Percentiles rank a stretch among this genome's conserved stretches.
Conservation (phyloP, 2,329 filamentous ascomycete genomes). For the Nothopassalora personata region DNA sequence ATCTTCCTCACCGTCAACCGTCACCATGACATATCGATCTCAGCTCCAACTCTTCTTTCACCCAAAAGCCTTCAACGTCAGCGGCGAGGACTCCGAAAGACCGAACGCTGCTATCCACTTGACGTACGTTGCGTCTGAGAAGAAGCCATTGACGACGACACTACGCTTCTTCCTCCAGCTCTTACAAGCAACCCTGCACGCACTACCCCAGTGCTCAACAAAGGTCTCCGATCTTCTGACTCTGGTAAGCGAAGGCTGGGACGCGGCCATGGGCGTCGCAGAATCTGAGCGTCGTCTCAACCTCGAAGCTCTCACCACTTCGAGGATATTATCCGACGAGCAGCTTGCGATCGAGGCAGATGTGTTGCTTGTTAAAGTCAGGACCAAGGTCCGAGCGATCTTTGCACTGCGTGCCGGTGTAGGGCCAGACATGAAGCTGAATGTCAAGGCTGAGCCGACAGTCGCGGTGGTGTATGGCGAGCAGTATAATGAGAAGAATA, state of each 20-base stretch:
- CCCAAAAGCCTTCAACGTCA: constrained; percentile 51
- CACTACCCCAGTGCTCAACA: constrained; percentile 54
- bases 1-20: constrained; percentile 54
- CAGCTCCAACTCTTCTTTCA: constrained; percentile 72
- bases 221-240: constrained; percentile 54
- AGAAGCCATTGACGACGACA: constrained; percentile 57
- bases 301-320: constrained; percentile 59
- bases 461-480: constrained; percentile 71
- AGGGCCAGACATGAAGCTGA: constrained; percentile 53
- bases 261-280: constrained; percentile 55
- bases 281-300: constrained; percentile 58
- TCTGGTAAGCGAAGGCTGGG: constrained; percentile 61
- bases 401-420: constrained; percentile 49
- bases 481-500: constrained; percentile 67
- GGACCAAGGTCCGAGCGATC: constrained; percentile 62
- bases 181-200: constrained; percentile 63
- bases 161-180: constrained; percentile 71
- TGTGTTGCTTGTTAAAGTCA: constrained; percentile 58
- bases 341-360: constrained; percentile 57
- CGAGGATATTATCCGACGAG: constrained; percentile 60
- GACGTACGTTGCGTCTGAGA: constrained; percentile 59
- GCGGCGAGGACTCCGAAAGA: constrained; percentile 18
- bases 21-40: constrained; percentile 69
- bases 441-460: constrained; percentile 35
- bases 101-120: constrained; percentile 59